Evolutionary conservation across 1,284 basidiomycete species (phyloP).

Genomic region (Apiotrichum sp.): DNA sequence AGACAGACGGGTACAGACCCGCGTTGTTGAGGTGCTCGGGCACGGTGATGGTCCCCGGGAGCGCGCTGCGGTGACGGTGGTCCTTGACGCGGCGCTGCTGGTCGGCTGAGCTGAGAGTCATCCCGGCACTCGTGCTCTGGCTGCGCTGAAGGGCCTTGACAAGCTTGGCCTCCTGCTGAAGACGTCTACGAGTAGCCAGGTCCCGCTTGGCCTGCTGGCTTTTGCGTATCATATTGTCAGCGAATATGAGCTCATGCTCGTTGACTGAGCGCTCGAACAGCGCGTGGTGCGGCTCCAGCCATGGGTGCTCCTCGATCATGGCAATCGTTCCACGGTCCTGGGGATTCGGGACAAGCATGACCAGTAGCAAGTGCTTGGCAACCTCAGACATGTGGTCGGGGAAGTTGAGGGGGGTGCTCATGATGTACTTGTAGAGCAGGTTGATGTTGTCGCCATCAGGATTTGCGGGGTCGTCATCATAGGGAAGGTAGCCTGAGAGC

Average conservation of each 20-base stretch:
- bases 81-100: slow-evolving; percentile 29
- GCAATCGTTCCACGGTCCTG: slow-evolving; percentile 65
- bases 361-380: slow-evolving; percentile 64
- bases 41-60: slow-evolving; percentile 45
- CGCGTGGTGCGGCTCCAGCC: slow-evolving; percentile 64
- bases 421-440: slow-evolving; percentile 98
- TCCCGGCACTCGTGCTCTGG: slow-evolving; percentile 26
- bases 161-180: slow-evolving; percentile 37
- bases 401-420: slow-evolving; percentile 89
- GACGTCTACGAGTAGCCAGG: slow-evolving; percentile 37
- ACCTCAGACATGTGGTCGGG: slow-evolving; percentile 82
- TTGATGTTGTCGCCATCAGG: slow-evolving; percentile 99
- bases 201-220: slow-evolving; percentile 66
- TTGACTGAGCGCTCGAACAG: slow-evolving; percentile 66
- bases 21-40: slow-evolving; percentile 34
- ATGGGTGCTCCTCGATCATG: slow-evolving; percentile 73
- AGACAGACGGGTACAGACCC: neutral
- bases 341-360: slow-evolving; percentile 84
- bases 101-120: slow-evolving; percentile 21
- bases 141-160: slow-evolving; percentile 32
- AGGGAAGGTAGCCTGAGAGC: slow-evolving; percentile 98
- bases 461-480: slow-evolving; percentile 97
- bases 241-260: slow-evolving; percentile 70
- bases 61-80: slow-evolving; percentile 44
- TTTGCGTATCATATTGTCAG: slow-evolving; percentile 79